Evolutionary conservation across 208 protist genomes (phyloP).

Genomic region (Leishmania martiniquensis): DNA sequence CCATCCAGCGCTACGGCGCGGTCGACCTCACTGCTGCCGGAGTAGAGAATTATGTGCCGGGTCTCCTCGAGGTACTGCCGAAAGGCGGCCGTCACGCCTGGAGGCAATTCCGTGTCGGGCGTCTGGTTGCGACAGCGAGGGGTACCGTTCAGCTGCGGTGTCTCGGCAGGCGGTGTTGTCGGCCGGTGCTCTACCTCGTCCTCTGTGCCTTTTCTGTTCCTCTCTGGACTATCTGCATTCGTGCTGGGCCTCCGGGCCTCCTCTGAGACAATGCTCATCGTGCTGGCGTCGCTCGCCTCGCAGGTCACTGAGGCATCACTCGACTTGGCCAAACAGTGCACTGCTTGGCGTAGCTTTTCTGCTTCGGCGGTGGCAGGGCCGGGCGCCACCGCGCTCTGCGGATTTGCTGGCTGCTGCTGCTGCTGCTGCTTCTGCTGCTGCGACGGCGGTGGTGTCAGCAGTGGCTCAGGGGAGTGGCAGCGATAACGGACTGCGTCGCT

Average conservation of each 20-base stretch:
- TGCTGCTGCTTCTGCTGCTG: no score
- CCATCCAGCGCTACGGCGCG: conserved; percentile 26
- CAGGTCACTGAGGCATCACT: background rate
- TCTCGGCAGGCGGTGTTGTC: background rate
- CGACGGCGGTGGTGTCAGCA: background rate
- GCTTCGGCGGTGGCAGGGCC: background rate
- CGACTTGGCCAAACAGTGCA: background rate
- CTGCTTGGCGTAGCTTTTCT: background rate
- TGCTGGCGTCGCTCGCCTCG: background rate
- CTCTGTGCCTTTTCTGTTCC: background rate
- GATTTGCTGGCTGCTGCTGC: background rate
- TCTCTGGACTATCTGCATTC: background rate
- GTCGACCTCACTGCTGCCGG: conserved; percentile 14
- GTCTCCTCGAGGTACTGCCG: conserved; percentile 26
- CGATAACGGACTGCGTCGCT: background rate
- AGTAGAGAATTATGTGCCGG: conserved; percentile 11
- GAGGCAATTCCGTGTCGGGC: background rate
- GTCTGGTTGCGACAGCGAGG: background rate
- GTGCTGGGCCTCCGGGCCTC: background rate
- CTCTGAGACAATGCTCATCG: background rate
- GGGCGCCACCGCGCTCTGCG: background rate
- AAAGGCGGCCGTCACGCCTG: conserved; percentile 7
- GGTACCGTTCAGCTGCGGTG: background rate
- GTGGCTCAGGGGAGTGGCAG: background rate
- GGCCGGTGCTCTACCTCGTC: background rate